Percentiles rank a stretch among this genome's conserved stretches.
These are phyloP conservation scores for Xylaria longipes DNA, from an alignment of 495 filamentous ascomycete species.

Conservation along the genomic window DNA sequence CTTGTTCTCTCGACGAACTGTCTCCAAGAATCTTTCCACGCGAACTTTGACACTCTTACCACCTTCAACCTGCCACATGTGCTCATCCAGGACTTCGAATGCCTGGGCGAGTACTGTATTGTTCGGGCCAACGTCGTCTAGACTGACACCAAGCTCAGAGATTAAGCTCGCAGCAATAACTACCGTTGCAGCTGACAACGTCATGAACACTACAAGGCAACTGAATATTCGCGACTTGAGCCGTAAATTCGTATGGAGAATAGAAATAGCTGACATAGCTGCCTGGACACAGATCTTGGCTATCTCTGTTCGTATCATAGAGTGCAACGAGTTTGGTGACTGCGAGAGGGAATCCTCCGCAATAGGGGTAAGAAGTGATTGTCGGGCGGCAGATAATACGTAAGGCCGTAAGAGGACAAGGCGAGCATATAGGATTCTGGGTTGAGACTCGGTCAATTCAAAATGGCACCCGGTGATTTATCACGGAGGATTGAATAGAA, in stretches of 20 bases:
- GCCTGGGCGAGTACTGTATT: background rate
- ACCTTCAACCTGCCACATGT: background rate
- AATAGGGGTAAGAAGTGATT: background rate
- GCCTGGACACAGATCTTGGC: background rate
- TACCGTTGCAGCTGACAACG: background rate
- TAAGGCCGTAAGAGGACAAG: background rate
- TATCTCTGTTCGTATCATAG: background rate
- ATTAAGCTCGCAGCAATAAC: background rate
- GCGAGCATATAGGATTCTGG: background rate
- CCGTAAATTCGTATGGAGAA: background rate
- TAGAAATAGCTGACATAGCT: background rate
- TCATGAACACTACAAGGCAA: background rate
- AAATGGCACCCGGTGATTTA: background rate
- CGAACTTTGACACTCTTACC: background rate
- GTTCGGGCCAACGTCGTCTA: background rate
- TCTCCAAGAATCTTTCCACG: background rate
- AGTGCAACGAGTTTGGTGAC: background rate
- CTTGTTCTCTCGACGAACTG: background rate
- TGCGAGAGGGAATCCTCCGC: background rate
- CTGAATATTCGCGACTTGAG: conserved; percentile 1
- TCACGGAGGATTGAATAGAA: background rate
- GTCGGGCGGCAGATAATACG: background rate
- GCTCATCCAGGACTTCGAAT: background rate
- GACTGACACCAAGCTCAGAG: background rate
- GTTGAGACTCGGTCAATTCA: background rate